These are phyloP conservation scores for Mucor indicus DNA, from an alignment of 371 early-diverging fungal genomes.

Conservation along the genomic window DNA sequence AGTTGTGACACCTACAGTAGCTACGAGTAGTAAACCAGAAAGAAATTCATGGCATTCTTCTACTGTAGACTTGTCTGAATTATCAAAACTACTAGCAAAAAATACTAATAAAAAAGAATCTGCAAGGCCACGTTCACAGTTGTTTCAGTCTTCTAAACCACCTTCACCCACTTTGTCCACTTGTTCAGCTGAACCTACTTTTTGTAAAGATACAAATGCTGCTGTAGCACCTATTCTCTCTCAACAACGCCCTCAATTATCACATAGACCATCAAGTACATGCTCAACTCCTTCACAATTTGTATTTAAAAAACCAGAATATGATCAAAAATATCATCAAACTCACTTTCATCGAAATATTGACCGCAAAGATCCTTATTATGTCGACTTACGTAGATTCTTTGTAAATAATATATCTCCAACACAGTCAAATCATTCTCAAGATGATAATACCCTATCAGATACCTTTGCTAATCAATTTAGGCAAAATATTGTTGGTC, in stretches of 20 bases:
- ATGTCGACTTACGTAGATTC: slow-evolving; percentile 27
- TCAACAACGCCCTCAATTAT: slow-evolving; percentile 17
- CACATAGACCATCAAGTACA: slow-evolving; percentile 22
- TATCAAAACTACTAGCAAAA: slow-evolving; percentile 24
- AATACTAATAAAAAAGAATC: slow-evolving; percentile 8
- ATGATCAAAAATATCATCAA: slow-evolving; percentile 27
- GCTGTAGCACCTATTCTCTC: slow-evolving; percentile 19
- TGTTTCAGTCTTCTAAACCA: slow-evolving; percentile 32
- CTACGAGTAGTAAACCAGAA: slow-evolving; percentile 32
- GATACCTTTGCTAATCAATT: slow-evolving; percentile 35
- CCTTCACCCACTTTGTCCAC: slow-evolving; percentile 29
- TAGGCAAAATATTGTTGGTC: slow-evolving; percentile 20
- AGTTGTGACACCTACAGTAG: slow-evolving; percentile 37
- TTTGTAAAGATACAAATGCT: slow-evolving; percentile 18
- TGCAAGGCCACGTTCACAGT: slow-evolving; percentile 35
- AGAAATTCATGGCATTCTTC: slow-evolving; percentile 21
- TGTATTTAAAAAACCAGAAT: slow-evolving; percentile 34
- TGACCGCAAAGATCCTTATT: slow-evolving; percentile 22
- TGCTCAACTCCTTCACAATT: slow-evolving; percentile 31
- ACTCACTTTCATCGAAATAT: slow-evolving; percentile 24
- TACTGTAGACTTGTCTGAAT: slow-evolving; percentile 34
- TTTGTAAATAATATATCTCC: slow-evolving; percentile 23
- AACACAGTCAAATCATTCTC: slow-evolving; percentile 15
- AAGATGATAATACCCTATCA: slow-evolving; percentile 1
- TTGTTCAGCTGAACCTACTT: slow-evolving; percentile 30